These are phyloP conservation scores for Imleria badia DNA, from an alignment of 768 basidiomycete genomes.

Conservation along the genomic window DNA sequence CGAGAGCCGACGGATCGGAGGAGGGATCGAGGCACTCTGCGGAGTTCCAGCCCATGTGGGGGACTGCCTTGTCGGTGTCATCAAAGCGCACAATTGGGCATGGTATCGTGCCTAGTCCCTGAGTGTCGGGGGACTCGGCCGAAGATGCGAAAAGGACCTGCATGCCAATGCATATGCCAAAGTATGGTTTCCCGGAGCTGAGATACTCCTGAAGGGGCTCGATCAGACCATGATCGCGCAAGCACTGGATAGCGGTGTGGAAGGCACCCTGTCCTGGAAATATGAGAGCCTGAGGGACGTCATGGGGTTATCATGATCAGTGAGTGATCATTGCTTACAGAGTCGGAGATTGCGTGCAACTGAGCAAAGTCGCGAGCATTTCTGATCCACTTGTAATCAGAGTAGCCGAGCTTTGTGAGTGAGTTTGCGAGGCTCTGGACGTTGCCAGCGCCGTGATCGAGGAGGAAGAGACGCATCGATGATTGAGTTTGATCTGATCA, in stretches of 20 bases:
- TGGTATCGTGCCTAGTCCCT: conserved; percentile 88
- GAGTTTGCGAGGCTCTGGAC: conserved; percentile 94
- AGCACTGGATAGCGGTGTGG: conserved; percentile 78
- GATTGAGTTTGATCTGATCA: neutral
- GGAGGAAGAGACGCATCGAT: conserved; percentile 70
- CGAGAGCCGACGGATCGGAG: conserved; percentile 37
- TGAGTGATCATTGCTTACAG: conserved; percentile 58
- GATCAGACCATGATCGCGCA: conserved; percentile 69
- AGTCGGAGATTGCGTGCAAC: conserved; percentile 16
- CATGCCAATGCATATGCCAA: conserved; percentile 98
- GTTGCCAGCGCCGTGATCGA: conserved; percentile 97
- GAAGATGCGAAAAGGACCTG: conserved; percentile 92
- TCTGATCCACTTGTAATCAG: conserved; percentile 83
- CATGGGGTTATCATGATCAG: conserved; percentile 11
- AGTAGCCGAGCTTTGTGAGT: conserved; percentile 75
- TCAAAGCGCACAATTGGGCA: conserved; percentile 73
- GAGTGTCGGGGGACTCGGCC: conserved; percentile 61
- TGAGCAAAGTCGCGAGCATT: conserved; percentile 77
- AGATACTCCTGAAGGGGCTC: conserved; percentile 84
- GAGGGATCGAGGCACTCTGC: conserved; percentile 56
- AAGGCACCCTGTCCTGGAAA: conserved; percentile 98
- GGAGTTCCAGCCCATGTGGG: conserved; percentile 98
- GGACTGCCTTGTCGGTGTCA: conserved; percentile 78
- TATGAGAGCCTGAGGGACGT: conserved; percentile 69
- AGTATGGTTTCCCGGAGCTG: conserved; percentile 85